Conservation (phyloP, 2,329 filamentous ascomycete genomes). For the Podosphaera xanthii region DNA sequence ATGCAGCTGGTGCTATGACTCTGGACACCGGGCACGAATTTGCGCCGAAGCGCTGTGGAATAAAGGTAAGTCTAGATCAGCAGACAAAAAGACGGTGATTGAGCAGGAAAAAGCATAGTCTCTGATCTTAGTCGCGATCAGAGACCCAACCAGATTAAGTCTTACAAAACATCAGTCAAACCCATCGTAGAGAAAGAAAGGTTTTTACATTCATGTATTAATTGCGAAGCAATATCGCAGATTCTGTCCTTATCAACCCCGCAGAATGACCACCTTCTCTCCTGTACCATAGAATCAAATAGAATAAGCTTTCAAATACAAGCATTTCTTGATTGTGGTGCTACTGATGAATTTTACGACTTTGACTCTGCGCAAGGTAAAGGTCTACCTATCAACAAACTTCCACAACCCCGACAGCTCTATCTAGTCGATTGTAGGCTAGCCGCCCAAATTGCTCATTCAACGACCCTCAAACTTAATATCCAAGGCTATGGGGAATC, state of each 20-base stretch:
- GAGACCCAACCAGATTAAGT: background rate
- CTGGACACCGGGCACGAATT: background rate
- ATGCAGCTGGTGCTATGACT: background rate
- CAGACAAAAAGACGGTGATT: background rate
- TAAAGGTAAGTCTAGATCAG: background rate
- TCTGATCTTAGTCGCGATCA: background rate
- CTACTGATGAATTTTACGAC: conserved; percentile 1
- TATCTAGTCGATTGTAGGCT: background rate
- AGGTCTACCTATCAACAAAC: background rate
- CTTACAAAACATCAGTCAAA: background rate
- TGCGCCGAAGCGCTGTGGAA: background rate
- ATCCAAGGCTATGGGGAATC: background rate
- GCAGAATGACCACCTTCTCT: background rate
- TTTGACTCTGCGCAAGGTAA: conserved; percentile 1
- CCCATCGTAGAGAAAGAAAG: background rate
- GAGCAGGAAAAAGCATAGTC: background rate
- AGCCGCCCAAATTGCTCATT: background rate
- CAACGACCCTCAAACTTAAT: background rate
- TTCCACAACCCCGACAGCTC: background rate
- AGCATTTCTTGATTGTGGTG: conserved; percentile 1
- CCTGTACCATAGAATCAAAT: background rate
- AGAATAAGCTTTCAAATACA: background rate
- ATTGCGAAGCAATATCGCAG: background rate
- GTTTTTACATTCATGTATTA: background rate
- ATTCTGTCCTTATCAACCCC: background rate